Conservation (phyloP, 1,284 basidiomycete species). For the Tylopilus sp. region DNA sequence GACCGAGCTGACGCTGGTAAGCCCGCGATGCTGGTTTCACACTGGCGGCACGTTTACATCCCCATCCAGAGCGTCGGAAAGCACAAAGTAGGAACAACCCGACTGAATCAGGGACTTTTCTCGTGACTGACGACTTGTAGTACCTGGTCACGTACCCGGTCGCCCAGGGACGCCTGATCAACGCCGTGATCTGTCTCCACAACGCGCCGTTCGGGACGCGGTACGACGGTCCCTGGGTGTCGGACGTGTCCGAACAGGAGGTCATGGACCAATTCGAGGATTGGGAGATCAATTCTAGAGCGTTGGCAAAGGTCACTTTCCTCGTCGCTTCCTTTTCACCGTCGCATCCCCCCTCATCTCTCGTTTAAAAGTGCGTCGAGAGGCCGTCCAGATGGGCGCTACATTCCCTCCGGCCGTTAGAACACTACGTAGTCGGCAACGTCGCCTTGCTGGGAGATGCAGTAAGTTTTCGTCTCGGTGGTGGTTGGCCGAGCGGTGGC, state of each 20-base stretch:
- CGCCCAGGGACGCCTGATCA: conserved; percentile 40
- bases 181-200: conserved; percentile 40
- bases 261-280: conserved; percentile 32
- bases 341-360: too few relatives aligned
- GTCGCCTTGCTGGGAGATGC: conserved; percentile 39
- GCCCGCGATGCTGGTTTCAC: conserved; percentile 1
- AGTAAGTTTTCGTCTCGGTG: conserved; percentile 9
- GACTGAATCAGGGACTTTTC: background rate
- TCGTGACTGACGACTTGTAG: background rate
- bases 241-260: conserved; percentile 32
- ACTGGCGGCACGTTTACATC: background rate
- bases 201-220: conserved; percentile 36
- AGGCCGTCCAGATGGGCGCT: conserved; percentile 31
- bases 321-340: background rate
- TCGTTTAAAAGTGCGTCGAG: too few relatives aligned
- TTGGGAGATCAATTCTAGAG: conserved; percentile 43
- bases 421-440: conserved; percentile 26
- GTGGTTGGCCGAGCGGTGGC: background rate
- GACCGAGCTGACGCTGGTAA: conserved; percentile 36
- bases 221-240: conserved; percentile 37
- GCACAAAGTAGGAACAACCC: conserved; percentile 36
- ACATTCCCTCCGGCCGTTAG: conserved; percentile 30
- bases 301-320: conserved; percentile 21
- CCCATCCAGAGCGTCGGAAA: conserved; percentile 41
- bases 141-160: conserved; percentile 33